A percentile compares a stretch with the other conserved stretches of the same genome.
Evolutionary conservation across 306 rosid genomes (phyloP).

Genomic region (Vigna reflexopilosa): DNA sequence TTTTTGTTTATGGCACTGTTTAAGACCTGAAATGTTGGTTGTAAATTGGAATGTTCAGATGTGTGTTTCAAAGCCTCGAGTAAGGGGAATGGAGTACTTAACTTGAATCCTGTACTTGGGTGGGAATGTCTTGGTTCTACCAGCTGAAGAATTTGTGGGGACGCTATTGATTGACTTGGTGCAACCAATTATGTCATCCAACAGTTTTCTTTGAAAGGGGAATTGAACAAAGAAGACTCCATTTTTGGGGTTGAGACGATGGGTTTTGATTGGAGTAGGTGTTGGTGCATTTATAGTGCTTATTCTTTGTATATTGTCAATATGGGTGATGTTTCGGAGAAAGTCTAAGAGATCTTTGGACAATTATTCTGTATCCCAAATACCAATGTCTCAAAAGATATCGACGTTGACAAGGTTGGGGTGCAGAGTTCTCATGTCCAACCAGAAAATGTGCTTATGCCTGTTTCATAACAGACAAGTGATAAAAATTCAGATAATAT

Average conservation of each 20-base stretch:
- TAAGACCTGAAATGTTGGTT: slow-evolving; percentile 28
- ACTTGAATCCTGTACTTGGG: slow-evolving; percentile 52
- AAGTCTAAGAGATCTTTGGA: slow-evolving; percentile 75
- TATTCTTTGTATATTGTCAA: slow-evolving; percentile 72
- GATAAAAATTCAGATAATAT: slow-evolving; percentile 73
- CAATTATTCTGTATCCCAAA: slow-evolving; percentile 67
- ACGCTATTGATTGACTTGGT: slow-evolving; percentile 45
- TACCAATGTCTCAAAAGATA: slow-evolving; percentile 89
- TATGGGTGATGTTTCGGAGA: slow-evolving; percentile 87
- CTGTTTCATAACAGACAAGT: slow-evolving; percentile 61
- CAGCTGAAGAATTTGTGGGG: slow-evolving; percentile 44
- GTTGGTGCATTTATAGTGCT: slow-evolving; percentile 84
- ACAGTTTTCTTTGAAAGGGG: slow-evolving; percentile 65
- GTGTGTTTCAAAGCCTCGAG: slow-evolving; percentile 26
- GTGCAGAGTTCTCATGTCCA: slow-evolving; percentile 63
- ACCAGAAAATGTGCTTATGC: slow-evolving; percentile 56
- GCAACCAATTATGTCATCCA: slow-evolving; percentile 62
- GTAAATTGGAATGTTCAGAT: slow-evolving; percentile 26
- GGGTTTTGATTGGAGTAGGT: slow-evolving; percentile 86
- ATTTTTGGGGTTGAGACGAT: slow-evolving; percentile 75
- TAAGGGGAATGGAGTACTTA: slow-evolving; percentile 44
- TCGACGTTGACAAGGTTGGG: slow-evolving; percentile 78
- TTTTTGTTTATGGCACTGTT: slow-evolving; percentile 19
- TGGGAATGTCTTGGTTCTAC: slow-evolving; percentile 58
- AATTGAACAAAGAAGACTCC: slow-evolving; percentile 76